These are phyloP conservation scores for Dipodascopsis uninucleata DNA, from an alignment of 805 yeast species.

Conservation along the genomic window DNA sequence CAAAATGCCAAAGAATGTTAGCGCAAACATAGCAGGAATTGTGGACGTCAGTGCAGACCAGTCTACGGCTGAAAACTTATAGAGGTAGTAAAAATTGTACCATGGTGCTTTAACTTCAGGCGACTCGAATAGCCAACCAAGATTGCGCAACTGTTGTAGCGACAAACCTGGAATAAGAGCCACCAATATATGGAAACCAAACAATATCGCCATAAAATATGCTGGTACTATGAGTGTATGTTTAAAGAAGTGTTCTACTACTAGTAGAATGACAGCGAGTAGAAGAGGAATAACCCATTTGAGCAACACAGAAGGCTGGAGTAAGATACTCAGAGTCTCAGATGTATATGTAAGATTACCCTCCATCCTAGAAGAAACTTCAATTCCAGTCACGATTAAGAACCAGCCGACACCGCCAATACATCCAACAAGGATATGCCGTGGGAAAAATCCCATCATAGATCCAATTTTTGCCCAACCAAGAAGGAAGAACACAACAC, in stretches of 20 bases:
- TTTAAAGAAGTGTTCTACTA: conserved; percentile 55
- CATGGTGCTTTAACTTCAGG: conserved; percentile 70
- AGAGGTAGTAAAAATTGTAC: conserved; percentile 78
- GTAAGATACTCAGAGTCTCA: conserved; percentile 42
- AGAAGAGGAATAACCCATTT: conserved; percentile 70
- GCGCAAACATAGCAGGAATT: conserved; percentile 89
- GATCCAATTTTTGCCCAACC: conserved; percentile 82
- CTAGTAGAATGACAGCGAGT: conserved; percentile 58
- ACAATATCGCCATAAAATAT: conserved; percentile 69
- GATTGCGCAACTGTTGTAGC: conserved; percentile 56
- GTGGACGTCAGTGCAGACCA: conserved; percentile 67
- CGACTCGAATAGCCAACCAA: conserved; percentile 81
- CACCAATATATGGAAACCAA: conserved; percentile 64
- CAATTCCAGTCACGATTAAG: conserved; percentile 82
- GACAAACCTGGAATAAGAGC: conserved; percentile 61
- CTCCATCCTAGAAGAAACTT: conserved; percentile 79
- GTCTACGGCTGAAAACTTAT: conserved; percentile 66
- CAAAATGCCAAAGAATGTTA: conserved; percentile 90
- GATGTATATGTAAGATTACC: conserved; percentile 65
- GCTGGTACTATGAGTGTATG: conserved; percentile 68
- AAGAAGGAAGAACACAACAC: conserved; percentile 67
- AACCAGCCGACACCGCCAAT: conserved; percentile 98
- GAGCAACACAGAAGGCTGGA: conserved; percentile 49
- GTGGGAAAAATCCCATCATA: conserved; percentile 89
- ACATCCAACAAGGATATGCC: conserved; percentile 94